phyloP scores from a whole-genome alignment of 2,329 filamentous ascomycete species.

The Gnomoniopsis sp. region DNA sequence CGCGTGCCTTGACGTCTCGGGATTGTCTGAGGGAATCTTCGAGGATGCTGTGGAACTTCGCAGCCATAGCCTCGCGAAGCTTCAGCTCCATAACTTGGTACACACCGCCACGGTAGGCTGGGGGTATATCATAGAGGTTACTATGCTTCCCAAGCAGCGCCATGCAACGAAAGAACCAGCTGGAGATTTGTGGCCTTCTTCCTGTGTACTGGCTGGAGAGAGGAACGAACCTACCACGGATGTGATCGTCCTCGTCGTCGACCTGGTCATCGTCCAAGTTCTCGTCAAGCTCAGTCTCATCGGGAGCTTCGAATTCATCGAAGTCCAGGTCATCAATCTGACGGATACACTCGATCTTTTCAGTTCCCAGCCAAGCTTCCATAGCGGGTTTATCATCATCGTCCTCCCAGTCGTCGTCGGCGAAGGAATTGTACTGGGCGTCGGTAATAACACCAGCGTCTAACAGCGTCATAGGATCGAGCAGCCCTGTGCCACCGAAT shows the following conservation, averaged over 20 bases:
- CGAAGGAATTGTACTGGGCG: conserved; percentile 61
- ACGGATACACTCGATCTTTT: conserved; percentile 33
- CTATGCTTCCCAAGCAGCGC: conserved; percentile 21
- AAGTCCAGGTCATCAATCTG: conserved; percentile 8
- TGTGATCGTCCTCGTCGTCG: conserved; percentile 32
- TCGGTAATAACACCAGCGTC: conserved; percentile 56
- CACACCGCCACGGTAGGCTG: conserved; percentile 55
- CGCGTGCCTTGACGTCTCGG: conserved; percentile 51
- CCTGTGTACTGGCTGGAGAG: conserved; percentile 41
- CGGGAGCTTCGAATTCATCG: conserved; percentile 47
- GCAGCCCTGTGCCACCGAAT: conserved; percentile 35
- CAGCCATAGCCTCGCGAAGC: conserved; percentile 45
- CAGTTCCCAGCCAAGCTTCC: conserved; percentile 54
- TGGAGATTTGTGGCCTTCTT: conserved; percentile 22
- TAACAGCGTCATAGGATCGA: conserved; percentile 53
- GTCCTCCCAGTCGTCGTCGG: conserved; percentile 39
- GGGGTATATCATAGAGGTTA: conserved; percentile 61
- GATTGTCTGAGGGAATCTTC: conserved; percentile 47
- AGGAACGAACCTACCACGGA: conserved; percentile 41
- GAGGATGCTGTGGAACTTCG: conserved; percentile 46
- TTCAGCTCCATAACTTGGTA: conserved; percentile 62
- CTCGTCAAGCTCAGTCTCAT: conserved; percentile 50
- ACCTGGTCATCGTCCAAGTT: conserved; percentile 34
- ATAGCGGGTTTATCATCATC: conserved; percentile 19
- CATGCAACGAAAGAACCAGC: conserved; percentile 16